Evolutionary conservation across 225 moss, liverwort and hornwort genomes (phyloP).

Genomic region (Neckera pumila): DNA sequence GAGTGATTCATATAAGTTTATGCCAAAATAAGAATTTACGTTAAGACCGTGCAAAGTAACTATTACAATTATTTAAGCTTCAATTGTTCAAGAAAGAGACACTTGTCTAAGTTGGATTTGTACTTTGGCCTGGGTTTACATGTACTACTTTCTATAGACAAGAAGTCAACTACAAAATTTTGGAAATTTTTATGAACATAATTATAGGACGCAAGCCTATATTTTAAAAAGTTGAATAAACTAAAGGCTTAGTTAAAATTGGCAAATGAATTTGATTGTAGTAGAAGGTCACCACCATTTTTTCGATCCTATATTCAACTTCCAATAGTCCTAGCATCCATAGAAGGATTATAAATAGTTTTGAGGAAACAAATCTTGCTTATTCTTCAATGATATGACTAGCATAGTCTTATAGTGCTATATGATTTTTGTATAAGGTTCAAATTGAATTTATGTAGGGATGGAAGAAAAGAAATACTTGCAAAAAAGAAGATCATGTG

Average conservation of each 20-base stretch:
- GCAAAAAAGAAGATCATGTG: neutral
- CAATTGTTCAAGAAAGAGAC: too few species aligned
- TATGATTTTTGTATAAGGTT: neutral
- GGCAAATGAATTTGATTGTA: neutral
- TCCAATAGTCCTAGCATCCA: neutral
- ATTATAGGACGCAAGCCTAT: neutral
- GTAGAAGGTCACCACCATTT: neutral
- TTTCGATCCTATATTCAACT: neutral
- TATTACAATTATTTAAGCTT: too few species aligned
- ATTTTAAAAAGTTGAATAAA: too few species aligned
- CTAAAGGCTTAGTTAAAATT: too few species aligned
- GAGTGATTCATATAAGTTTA: neutral
- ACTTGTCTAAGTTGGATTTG: neutral
- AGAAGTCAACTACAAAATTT: neutral
- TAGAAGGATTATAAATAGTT: neutral
- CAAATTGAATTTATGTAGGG: neutral
- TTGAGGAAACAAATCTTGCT: neutral
- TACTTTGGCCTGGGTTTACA: neutral
- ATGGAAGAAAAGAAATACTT: neutral
- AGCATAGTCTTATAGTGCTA: too few species aligned
- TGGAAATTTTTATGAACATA: fast-evolving
- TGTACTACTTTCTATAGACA: too few species aligned
- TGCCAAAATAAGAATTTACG: too few species aligned
- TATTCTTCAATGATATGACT: neutral
- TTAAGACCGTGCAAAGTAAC: too few species aligned